These are phyloP conservation scores for Triticum timopheevii DNA, from an alignment of 176 grass and related monocot genomes.

Conservation along the genomic window DNA sequence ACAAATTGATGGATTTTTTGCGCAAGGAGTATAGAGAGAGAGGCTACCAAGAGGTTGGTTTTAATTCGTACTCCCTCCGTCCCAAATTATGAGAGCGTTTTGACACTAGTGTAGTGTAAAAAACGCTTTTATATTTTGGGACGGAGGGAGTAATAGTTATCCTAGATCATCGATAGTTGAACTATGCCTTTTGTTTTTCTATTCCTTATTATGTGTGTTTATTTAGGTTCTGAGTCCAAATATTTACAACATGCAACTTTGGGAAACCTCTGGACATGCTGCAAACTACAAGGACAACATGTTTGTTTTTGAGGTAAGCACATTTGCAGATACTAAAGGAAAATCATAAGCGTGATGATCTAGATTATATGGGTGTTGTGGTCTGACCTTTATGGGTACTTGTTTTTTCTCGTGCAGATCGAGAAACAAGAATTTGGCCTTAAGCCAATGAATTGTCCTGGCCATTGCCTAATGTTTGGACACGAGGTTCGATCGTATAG, in stretches of 20 bases:
- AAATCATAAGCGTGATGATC: neutral
- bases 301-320: conserved; percentile 91
- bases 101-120: too few species aligned
- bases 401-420: conserved; percentile 47
- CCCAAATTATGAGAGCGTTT: too few species aligned
- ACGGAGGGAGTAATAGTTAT: neutral
- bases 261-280: conserved; percentile 98
- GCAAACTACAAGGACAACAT: conserved; percentile 99
- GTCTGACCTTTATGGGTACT: neutral
- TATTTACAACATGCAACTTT: conserved; percentile 99
- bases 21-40: conserved; percentile 74
- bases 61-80: conserved; percentile 17
- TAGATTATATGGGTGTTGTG: neutral
- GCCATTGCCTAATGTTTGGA: conserved; percentile 98
- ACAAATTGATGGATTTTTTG: conserved; percentile 94
- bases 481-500: conserved; percentile 92
- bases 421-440: conserved; percentile 99
- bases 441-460: conserved; percentile 99
- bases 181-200: conserved; percentile 1
- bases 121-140: too few species aligned
- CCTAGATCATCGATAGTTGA: neutral
- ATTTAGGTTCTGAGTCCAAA: conserved; percentile 85
- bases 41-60: conserved; percentile 86
- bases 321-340: conserved; percentile 5
- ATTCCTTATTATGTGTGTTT: neutral